phyloP scores from a whole-genome alignment of 495 filamentous ascomycete genomes.

The Penicillium salamii region DNA sequence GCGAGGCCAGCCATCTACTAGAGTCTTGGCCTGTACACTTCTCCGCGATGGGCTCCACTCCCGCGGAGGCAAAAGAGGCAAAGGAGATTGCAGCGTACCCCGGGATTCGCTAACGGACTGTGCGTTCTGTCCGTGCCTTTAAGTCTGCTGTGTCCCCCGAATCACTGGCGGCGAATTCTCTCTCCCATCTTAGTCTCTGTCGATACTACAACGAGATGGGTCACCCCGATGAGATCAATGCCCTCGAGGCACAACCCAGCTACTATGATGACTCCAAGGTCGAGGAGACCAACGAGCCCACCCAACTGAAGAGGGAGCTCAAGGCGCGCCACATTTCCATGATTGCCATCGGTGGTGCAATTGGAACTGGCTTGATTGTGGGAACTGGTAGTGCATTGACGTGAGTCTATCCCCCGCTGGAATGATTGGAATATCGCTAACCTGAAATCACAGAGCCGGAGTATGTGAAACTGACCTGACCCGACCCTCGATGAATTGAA shows the following conservation, averaged over 20 bases:
- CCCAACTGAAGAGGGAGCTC: conserved; percentile 61
- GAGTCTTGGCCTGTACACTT: neutral
- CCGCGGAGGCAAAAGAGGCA: conserved; percentile 2
- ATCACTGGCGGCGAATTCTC: neutral
- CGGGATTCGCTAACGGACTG: conserved; percentile 8
- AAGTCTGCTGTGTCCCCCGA: conserved; percentile 1
- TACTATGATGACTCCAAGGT: conserved; percentile 1
- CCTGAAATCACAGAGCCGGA: neutral
- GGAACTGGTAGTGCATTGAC: conserved; percentile 57
- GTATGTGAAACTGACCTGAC: neutral
- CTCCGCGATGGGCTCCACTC: conserved; percentile 4
- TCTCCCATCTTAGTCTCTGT: neutral
- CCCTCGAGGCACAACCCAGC: conserved; percentile 5
- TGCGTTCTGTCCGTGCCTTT: neutral
- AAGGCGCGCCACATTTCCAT: conserved; percentile 78
- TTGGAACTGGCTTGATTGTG: conserved; percentile 71
- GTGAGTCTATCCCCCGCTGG: no score
- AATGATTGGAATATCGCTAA: neutral
- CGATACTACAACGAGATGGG: conserved; percentile 2
- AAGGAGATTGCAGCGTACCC: neutral
- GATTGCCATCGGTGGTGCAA: conserved; percentile 89
- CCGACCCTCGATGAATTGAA: conserved; percentile 3
- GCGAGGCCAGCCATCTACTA: neutral
- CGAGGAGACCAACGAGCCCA: conserved; percentile 11
- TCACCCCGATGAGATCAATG: conserved; percentile 11